Base-by-base conservation (phyloP, 176 grass and related monocot species). In the Calamus simplicifolius region DNA sequence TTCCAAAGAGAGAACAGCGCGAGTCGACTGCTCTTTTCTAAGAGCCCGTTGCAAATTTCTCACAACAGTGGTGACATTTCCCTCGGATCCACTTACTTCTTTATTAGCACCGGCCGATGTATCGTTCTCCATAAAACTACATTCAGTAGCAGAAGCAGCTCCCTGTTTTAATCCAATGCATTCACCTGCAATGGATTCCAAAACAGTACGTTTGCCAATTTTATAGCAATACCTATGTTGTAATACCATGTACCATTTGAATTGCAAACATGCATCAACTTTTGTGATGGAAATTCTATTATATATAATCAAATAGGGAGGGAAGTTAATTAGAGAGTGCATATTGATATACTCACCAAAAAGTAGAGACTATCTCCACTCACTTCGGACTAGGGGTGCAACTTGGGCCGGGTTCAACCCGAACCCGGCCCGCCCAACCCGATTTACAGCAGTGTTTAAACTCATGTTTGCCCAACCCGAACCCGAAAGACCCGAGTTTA, bases 1-100 rank as follows among this genome's bases (percentile, higher is more conserved):
- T 61, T 98, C 94, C 35, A 67, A 48, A 50, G 63, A 81, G 26
- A 93, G 81, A 5, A 65, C 87, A 7, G 48, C 66, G 1, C 72
- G 59, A 12, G 66, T 64, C 8, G 54, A 71, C 19, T 27, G 53
- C 62, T 77, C 66, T 59, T 76, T 80, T 80, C 73, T 75, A 18
- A 69, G 23, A 13, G 70, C 81, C 48, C 71, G 51, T 17, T 70
- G 72, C 57, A 83, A 56, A 38, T 62, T 52, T 25, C 52, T 56
- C 16, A 48, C 25, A 14, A 56, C 13, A 7, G 19, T 52, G 16
- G 29, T 55, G 17, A 55, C 52, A 38, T 68, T 56, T 48, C 27
- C 23, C 18, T 56, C 52, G 1, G 3, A 18, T 16, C 19, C 65
- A 55, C n/a, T 35, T 15, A 56, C 27, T 56, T 18, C 38, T 27